These are phyloP conservation scores for Emmonsia crescens DNA, from an alignment of 2,329 filamentous ascomycete genomes.

Conservation along the genomic window DNA sequence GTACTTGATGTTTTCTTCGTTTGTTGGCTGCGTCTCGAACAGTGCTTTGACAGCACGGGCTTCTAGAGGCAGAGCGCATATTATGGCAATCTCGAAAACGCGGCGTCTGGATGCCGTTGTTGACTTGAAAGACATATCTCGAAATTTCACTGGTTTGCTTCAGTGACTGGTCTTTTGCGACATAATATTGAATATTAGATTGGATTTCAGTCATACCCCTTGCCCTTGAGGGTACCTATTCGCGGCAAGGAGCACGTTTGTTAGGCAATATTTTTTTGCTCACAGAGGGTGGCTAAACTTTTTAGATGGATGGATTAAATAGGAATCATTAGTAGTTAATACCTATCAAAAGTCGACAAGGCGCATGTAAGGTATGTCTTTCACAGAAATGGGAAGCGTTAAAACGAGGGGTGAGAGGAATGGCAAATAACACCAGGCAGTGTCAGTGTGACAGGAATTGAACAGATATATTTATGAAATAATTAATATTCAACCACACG, in stretches of 20 bases:
- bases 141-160: no score
- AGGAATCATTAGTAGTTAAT: not conserved
- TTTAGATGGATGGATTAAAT: not conserved
- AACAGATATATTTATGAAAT: no score
- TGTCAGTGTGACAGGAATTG: no score
- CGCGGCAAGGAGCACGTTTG: not conserved
- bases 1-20: not conserved
- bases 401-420: no score
- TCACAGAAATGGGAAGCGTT: no score
- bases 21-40: not conserved
- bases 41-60: not conserved
- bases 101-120: not conserved
- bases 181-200: not conserved
- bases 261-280: not conserved
- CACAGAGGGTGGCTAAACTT: not conserved
- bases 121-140: no score
- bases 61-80: not conserved
- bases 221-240: not conserved
- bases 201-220: not conserved
- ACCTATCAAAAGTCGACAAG: no score
- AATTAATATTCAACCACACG: no score
- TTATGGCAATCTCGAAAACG: not conserved
- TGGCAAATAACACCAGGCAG: no score
- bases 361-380: no score
- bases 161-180: not conserved